Conservation (phyloP, 495 filamentous ascomycete genomes). For the Annulohypoxylon bovei region DNA sequence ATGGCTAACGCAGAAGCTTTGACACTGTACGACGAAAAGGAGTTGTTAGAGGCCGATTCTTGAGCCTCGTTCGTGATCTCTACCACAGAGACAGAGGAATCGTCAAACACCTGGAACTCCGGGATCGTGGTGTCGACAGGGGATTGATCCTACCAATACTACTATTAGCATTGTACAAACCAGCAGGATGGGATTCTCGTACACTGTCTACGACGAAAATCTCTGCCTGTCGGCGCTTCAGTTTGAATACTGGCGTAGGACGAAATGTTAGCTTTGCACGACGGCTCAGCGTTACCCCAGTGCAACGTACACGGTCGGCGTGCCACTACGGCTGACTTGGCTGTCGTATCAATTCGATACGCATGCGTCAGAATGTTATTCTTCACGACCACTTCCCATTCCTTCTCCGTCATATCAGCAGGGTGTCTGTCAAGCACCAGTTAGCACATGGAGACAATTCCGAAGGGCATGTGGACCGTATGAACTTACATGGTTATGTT, state of each 20-base stretch:
- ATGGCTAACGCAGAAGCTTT: neutral
- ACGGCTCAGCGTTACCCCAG: neutral
- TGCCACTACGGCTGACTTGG: neutral
- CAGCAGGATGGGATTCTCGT: neutral
- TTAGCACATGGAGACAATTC: neutral
- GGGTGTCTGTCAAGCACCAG: neutral
- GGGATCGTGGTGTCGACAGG: neutral
- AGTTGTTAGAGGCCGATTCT: neutral
- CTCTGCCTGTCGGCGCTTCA: neutral
- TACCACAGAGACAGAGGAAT: neutral
- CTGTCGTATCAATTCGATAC: neutral
- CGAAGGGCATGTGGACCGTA: neutral
- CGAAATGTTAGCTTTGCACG: neutral
- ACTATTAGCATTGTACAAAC: neutral
- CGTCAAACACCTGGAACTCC: neutral
- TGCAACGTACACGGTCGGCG: neutral
- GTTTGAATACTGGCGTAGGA: neutral
- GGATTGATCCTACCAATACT: neutral
- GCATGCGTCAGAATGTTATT: neutral
- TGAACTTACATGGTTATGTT: neutral
- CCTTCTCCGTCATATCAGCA: neutral
- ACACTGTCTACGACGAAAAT: neutral
- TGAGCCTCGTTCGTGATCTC: neutral
- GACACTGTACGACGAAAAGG: neutral
- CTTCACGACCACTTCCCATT: neutral